These are phyloP conservation scores for Silene coronaria DNA, from an alignment of 179 eudicot species.

Conservation along the genomic window DNA sequence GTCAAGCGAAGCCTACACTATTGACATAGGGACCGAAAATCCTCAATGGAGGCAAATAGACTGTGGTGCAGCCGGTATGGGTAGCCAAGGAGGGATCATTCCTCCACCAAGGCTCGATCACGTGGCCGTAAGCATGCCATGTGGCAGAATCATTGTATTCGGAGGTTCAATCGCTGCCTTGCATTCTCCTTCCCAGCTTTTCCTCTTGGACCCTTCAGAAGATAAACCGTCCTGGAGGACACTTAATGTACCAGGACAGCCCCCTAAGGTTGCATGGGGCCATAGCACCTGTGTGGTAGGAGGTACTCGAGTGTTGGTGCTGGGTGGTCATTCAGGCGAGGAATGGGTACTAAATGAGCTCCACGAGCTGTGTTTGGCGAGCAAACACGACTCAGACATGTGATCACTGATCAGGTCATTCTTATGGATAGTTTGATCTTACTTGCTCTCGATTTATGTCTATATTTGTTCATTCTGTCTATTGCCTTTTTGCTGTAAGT, in stretches of 20 bases:
- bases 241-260: conserved; percentile 67
- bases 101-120: conserved; percentile 86
- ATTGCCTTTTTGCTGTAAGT: not conserved
- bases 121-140: conserved; percentile 76
- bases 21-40: conserved; percentile 52
- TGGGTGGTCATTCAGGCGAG: conserved; percentile 79
- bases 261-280: conserved; percentile 86
- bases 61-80: conserved; percentile 49
- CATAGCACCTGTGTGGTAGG: conserved; percentile 81
- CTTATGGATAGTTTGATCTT: not conserved
- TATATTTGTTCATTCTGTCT: not conserved
- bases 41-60: conserved; percentile 69
- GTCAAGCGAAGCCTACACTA: conserved; percentile 68
- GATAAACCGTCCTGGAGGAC: conserved; percentile 79
- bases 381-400: conserved; percentile 41
- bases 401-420: conserved; percentile 7
- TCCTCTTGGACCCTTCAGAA: conserved; percentile 64
- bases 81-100: conserved; percentile 46
- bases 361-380: conserved; percentile 69
- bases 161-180: conserved; percentile 75
- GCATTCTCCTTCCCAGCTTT: conserved; percentile 77
- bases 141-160: conserved; percentile 68
- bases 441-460: not conserved
- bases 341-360: conserved; percentile 76
- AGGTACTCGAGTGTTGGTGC: conserved; percentile 71